These are phyloP conservation scores for Lyophyllum semitale DNA, from an alignment of 768 basidiomycete species.

Conservation along the genomic window DNA sequence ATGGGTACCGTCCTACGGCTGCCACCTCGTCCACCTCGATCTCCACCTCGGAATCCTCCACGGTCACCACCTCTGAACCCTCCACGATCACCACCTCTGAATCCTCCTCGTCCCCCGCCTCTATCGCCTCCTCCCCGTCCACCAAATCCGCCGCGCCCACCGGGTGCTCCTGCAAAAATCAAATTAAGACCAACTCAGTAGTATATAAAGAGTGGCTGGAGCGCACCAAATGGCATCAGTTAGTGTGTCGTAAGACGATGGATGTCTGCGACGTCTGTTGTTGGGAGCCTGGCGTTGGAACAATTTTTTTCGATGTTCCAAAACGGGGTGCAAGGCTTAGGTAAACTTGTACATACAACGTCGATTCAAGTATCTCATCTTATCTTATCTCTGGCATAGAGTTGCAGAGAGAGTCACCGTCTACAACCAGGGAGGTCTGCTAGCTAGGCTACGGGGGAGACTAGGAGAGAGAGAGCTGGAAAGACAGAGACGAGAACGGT, in stretches of 20 bases:
- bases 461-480: too few relatives aligned
- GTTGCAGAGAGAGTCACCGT: too few relatives aligned
- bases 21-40: conserved; percentile 43
- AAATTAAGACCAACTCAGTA: background rate
- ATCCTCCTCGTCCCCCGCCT: conserved; percentile 40
- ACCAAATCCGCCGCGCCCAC: conserved; percentile 76
- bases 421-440: background rate
- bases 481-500: too few relatives aligned
- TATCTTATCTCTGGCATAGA: too few relatives aligned
- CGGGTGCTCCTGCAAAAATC: conserved; percentile 49
- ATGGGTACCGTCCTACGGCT: conserved; percentile 33
- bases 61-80: conserved; percentile 15
- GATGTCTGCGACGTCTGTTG: conserved; percentile 1
- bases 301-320: conserved; percentile 23
- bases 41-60: conserved; percentile 38
- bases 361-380: background rate
- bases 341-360: conserved; percentile 12
- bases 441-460: too few relatives aligned
- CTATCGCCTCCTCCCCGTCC: conserved; percentile 45
- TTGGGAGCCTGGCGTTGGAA: conserved; percentile 4
- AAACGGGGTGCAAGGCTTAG: conserved; percentile 10
- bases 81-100: conserved; percentile 37
- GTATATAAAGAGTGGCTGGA: background rate
- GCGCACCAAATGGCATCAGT: conserved; percentile 29
- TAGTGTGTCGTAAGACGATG: conserved; percentile 3